Evolutionary conservation across 176 grass and related monocot genomes (phyloP), one percentile per base, ranked within the genome.

Genomic region (Aegilops umbellulata): DNA sequence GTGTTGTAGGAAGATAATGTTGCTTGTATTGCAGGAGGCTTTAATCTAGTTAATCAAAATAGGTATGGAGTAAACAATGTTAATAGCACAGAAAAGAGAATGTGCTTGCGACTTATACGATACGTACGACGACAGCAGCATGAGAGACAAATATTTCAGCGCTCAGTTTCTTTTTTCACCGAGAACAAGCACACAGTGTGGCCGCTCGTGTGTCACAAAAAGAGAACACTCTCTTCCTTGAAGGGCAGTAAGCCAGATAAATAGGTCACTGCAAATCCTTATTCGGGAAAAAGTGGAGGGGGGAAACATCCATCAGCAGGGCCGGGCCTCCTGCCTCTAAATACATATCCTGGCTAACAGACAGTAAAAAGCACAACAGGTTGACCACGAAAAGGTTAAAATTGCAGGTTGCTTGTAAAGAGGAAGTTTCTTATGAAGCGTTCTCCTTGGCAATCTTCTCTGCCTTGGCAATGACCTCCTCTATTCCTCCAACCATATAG

Each of bases 401-500:
- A 74, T 30, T 74, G 69, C 5, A 11, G 19, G 47, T 69, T 75
- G 68, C 69, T 46, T 49, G 22, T 74, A 51, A 36, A 34, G 36
- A 90, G 29, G 51, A 23, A 22, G 38, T 60, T 78, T 55, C 83
- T 92, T 86, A 94, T 84, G 60, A 83, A 55, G 95, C 80, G 12
- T 87, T 88, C 80, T 97, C 95, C 90, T 95, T 97, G 78, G 92
- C 90, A 74, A 97, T 97, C 88, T 97, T 97, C 84, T 97, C 95
- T 4, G 90, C 92, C 84, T 97, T 97, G 60, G 95, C 92, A 82
- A 94, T 93, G 31, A 97, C 95, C 83, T 97, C 95, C 51, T 97
- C 92, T 10, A 95, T 95, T 77, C 95, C 95, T 95, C 92, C 92
- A 86, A 97, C 92, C 95, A 94, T 97, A 65, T 97, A 97, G 88